Base-by-base conservation (phyloP, 306 rosid species). In the Neltuma alba region DNA sequence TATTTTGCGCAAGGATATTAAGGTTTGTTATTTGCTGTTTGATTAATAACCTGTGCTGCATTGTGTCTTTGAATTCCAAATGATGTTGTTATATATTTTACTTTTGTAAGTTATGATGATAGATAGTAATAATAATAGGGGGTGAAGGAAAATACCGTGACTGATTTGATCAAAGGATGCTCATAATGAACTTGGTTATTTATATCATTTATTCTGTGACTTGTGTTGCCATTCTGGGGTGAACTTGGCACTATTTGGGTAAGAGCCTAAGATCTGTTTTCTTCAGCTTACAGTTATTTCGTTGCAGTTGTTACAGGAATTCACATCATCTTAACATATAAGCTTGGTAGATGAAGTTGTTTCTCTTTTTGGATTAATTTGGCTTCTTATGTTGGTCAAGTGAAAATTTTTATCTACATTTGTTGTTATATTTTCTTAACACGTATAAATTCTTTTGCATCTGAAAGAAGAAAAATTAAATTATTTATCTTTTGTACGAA, bases 1-100 rank as follows among this genome's bases (percentile, higher is more conserved):
- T 78, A 92, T 86, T 79, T 89, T 92, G 73, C 89, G 93, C 80
- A 89, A 92, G 91, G 98, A 93, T 80, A 90, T 95, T 60, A 92
- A 92, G 98, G 98, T 91, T 21, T 18, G 64, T 76, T 72, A 18
- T 27, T 57, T 34, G 20, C 57, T 63, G 14, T 55, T 73, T 63
- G 76, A 77, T 36, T 20, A 65, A 45, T 36, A 34, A 18, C 28
- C 8, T 18, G 66, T 60, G 33, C 9, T 2, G 37, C 34, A 16
- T 33, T 9, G 10, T n/a, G 27, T 33, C 70, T 74, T 10, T 42
- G 9, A 64, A 13, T 44, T 79, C 64, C 41, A 28, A 33, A 70
- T 79, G 78, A 42, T 70, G 50, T 63, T 25, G 58, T 14, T 64
- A 47, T 78, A n/a, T 11, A 54, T 45, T 57, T 30, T 63, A 27